Evolutionary conservation across 2,329 filamentous ascomycete species (phyloP).

Genomic region (Penicillium sp.): DNA sequence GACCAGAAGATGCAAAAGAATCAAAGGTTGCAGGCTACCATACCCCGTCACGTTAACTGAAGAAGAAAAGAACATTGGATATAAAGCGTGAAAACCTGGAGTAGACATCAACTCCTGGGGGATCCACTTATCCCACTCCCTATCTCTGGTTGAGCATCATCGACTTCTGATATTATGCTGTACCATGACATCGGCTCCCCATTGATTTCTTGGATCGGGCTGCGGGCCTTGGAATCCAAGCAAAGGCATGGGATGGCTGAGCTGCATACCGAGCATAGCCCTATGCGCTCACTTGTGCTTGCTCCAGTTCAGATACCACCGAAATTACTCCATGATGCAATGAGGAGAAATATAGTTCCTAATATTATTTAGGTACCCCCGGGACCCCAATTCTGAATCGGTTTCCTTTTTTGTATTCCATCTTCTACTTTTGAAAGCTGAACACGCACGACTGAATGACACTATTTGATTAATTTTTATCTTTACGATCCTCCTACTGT

Average conservation of each 20-base stretch:
- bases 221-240: slow-evolving; percentile 10
- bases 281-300: no score
- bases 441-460: slow-evolving; percentile 21
- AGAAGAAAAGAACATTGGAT: background rate
- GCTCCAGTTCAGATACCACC: background rate
- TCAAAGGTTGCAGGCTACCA: no score
- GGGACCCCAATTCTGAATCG: background rate
- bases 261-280: background rate
- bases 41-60: background rate
- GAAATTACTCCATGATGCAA: slow-evolving; percentile 24
- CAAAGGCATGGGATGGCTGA: slow-evolving; percentile 3
- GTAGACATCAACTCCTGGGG: background rate
- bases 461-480: slow-evolving; percentile 10
- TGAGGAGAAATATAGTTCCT: background rate
- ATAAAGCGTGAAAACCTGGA: background rate
- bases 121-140: background rate
- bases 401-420: background rate
- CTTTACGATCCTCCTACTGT: slow-evolving; percentile 1
- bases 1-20: background rate
- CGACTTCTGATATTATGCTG: slow-evolving; percentile 1
- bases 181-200: background rate
- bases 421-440: slow-evolving; percentile 6
- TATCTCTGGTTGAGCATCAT: slow-evolving; percentile 5
- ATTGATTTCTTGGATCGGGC: slow-evolving; percentile 2
- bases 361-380: slow-evolving; percentile 13